phyloP scores from a whole-genome alignment of 805 yeast genomes.

The Nakazawaea populi region DNA sequence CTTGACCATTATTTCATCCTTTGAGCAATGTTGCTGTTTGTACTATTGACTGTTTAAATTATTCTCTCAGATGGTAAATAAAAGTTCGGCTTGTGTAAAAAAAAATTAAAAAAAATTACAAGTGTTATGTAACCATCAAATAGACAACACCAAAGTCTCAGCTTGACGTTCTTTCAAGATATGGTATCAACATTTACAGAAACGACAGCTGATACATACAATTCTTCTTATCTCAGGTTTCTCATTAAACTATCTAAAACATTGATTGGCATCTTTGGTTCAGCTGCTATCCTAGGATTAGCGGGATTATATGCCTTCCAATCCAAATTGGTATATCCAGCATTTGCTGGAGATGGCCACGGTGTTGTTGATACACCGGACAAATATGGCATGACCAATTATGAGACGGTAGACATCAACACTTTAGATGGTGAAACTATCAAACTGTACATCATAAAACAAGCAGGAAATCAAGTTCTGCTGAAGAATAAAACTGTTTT shows the following conservation, averaged over 20 bases:
- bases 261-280: constrained; percentile 6
- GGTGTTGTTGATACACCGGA: constrained; percentile 74
- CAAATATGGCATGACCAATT: constrained; percentile 52
- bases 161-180: background rate
- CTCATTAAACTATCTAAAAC: constrained; percentile 2
- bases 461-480: constrained; percentile 14
- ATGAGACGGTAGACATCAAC: constrained; percentile 49
- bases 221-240: background rate
- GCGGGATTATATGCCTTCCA: constrained; percentile 59
- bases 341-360: constrained; percentile 71
- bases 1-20: too few species aligned
- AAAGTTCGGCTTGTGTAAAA: too few species aligned
- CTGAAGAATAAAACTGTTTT: constrained; percentile 64
- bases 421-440: constrained; percentile 69
- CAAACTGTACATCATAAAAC: constrained; percentile 54
- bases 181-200: background rate
- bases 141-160: too few species aligned
- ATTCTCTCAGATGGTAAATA: too few species aligned
- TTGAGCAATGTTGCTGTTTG: too few species aligned
- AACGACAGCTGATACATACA: background rate
- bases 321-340: constrained; percentile 71
- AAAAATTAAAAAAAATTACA: too few species aligned
- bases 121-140: too few species aligned
- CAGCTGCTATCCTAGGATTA: constrained; percentile 34
- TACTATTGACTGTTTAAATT: too few species aligned